These are phyloP conservation scores for Oemleria cerasiformis DNA, from an alignment of 306 rosid species.

Conservation along the genomic window DNA sequence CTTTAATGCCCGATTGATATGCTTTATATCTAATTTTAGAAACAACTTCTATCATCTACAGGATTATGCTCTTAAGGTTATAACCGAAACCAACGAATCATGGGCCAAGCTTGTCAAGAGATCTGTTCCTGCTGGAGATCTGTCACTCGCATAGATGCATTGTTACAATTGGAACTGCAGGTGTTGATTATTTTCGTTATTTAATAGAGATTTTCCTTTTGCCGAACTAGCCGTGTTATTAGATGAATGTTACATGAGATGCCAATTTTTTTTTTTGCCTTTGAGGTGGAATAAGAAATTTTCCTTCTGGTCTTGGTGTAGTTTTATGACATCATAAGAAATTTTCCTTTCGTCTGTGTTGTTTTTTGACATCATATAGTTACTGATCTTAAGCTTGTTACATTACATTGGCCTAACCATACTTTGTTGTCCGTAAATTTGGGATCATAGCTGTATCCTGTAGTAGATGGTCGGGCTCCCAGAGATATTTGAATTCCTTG, in stretches of 20 bases:
- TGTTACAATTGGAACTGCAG: slow-evolving; percentile 8
- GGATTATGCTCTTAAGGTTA: slow-evolving; percentile 81
- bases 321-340: neutral
- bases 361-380: no score
- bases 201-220: slow-evolving; percentile 16
- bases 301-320: neutral
- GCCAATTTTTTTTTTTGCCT: slow-evolving; percentile 15
- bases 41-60: slow-evolving; percentile 29
- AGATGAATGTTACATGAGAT: slow-evolving; percentile 12
- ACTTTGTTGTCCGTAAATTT: no score
- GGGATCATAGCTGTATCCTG: no score
- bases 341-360: no score
- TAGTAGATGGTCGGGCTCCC: no score
- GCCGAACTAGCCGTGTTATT: slow-evolving; percentile 17
- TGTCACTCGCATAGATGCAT: slow-evolving; percentile 61
- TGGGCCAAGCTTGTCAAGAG: slow-evolving; percentile 87
- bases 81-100: slow-evolving; percentile 75
- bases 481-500: no score
- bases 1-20: neutral
- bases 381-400: no score
- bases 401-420: no score
- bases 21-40: slow-evolving; percentile 4
- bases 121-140: slow-evolving; percentile 75
- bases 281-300: slow-evolving; percentile 17
- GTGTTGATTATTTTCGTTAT: slow-evolving; percentile 18